Conservation (phyloP, 345 rosid species). For the Moringa oleifera region DNA sequence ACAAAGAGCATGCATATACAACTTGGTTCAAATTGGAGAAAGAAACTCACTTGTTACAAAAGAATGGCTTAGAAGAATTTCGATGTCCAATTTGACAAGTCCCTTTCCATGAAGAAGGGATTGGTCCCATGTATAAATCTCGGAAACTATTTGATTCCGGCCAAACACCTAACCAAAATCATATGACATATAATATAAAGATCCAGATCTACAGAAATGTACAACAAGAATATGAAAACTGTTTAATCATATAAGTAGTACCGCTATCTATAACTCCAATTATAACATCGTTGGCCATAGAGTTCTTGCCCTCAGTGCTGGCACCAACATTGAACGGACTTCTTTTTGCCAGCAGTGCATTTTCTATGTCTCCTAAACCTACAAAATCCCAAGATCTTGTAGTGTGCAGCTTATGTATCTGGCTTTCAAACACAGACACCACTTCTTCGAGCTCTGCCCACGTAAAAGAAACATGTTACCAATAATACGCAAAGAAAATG, state of each 20-base stretch:
- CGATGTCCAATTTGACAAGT: slow-evolving; percentile 72
- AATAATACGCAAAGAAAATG: too few species aligned
- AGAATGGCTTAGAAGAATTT: slow-evolving; percentile 46
- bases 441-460: slow-evolving; percentile 50
- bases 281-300: slow-evolving; percentile 51
- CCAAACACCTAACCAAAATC: slow-evolving; percentile 57
- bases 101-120: slow-evolving; percentile 83
- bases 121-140: slow-evolving; percentile 63
- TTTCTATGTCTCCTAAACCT: slow-evolving; percentile 35
- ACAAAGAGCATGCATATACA: too few species aligned
- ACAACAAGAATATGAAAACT: too few species aligned
- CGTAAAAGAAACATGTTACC: too few species aligned
- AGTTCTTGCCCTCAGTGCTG: slow-evolving; percentile 32
- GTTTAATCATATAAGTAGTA: too few species aligned
- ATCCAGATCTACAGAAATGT: too few species aligned
- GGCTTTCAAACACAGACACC: slow-evolving; percentile 39
- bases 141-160: slow-evolving; percentile 69
- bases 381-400: slow-evolving; percentile 84
- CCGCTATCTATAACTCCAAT: slow-evolving; percentile 71
- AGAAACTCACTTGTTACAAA: slow-evolving; percentile 53
- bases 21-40: not conserved
- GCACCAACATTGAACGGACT: slow-evolving; percentile 9
- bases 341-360: slow-evolving; percentile 1
- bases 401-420: slow-evolving; percentile 45
- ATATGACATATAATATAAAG: not conserved